phyloP scores from a whole-genome alignment of 78 protist species.

The Salpingoeca rosetta region DNA sequence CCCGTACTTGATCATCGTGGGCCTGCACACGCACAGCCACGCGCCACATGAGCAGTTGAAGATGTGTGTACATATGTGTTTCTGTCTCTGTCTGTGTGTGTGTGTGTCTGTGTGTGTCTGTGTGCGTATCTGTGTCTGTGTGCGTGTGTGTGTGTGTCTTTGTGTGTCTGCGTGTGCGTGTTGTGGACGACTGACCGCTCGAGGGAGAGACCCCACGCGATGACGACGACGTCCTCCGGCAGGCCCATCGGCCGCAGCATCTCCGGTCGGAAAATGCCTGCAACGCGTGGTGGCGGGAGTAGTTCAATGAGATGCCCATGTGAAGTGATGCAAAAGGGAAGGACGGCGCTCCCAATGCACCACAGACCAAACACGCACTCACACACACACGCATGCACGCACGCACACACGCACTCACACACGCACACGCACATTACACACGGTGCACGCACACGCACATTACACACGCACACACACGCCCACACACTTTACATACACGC shows the following conservation, averaged over 20 bases:
- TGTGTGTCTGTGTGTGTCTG: too few species aligned
- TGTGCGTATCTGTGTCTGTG: not conserved
- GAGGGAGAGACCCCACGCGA: conserved; percentile 94
- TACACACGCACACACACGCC: too few species aligned
- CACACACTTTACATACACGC: too few species aligned
- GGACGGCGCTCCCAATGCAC: not conserved
- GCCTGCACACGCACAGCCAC: conserved; percentile 37
- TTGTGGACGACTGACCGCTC: conserved; percentile 46
- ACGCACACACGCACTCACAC: too few species aligned
- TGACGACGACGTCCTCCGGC: conserved; percentile 82
- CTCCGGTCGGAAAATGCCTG: conserved; percentile 95
- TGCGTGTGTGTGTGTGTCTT: not conserved
- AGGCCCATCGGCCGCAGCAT: conserved; percentile 98
- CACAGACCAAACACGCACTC: not conserved
- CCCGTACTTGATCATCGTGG: conserved; percentile 94
- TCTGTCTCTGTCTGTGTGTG: too few species aligned
- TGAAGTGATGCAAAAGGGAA: not conserved
- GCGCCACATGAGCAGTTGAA: not conserved
- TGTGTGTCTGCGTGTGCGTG: not conserved
- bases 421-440: too few species aligned
- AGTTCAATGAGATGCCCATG: not conserved
- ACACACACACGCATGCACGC: too few species aligned
- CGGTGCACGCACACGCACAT: too few species aligned
- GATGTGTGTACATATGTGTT: too few species aligned
- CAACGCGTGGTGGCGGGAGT: not conserved